phyloP scores from a whole-genome alignment of 345 rosid species.

The Eucalyptus curtisii region DNA sequence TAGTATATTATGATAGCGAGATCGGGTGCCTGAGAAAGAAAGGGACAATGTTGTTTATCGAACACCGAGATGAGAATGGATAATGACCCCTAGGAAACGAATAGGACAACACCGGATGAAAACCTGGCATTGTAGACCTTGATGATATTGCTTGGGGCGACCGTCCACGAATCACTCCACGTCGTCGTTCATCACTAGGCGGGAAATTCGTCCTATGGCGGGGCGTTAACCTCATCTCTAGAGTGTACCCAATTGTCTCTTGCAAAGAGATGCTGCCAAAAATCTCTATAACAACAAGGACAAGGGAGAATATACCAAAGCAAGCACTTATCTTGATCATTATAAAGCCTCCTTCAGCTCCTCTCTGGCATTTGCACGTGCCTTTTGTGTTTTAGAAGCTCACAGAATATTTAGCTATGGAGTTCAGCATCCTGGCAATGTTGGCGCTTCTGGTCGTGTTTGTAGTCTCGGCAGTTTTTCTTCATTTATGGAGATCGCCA shows the following conservation, averaged over 20 bases:
- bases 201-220: neutral
- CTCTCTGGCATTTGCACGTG: neutral
- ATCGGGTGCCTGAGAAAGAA: neutral
- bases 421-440: constrained; percentile 15
- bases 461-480: constrained; percentile 5
- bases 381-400: neutral
- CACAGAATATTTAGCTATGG: constrained; percentile 12
- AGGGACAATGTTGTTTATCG: neutral
- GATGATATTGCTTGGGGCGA: neutral
- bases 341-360: neutral
- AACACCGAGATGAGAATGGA: neutral
- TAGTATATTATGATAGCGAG: neutral
- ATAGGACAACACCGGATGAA: neutral
- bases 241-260: neutral
- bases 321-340: neutral
- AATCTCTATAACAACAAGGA: neutral
- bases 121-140: neutral
- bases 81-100: neutral
- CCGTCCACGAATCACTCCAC: neutral
- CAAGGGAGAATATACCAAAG: neutral
- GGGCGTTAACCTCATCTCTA: neutral
- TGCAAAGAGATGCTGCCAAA: neutral
- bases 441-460: constrained; percentile 6
- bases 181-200: neutral
- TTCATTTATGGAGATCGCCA: constrained; percentile 25